Evolutionary conservation across 495 filamentous ascomycete species (phyloP).

Genomic region (Lepidopterella palustris): DNA sequence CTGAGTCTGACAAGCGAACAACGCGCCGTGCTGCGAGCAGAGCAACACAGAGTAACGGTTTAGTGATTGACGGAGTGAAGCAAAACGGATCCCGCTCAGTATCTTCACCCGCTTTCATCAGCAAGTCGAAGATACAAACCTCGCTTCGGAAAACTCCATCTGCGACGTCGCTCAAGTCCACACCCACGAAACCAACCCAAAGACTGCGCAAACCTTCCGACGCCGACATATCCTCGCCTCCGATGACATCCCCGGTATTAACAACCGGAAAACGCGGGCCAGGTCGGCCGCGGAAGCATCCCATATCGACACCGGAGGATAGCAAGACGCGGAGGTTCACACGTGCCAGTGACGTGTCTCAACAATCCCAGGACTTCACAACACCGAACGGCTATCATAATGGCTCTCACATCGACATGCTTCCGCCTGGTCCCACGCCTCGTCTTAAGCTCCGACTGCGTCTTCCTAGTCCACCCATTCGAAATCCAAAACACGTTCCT

Average conservation of each 20-base stretch:
- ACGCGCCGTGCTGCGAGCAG: constrained; percentile 41
- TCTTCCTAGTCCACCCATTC: constrained; percentile 15
- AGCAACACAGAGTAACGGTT: constrained; percentile 18
- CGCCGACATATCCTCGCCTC: constrained; percentile 7
- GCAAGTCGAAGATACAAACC: background rate
- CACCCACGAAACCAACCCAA: background rate
- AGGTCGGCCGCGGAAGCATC: constrained; percentile 9
- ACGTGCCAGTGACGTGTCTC: background rate
- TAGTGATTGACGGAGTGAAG: constrained; percentile 1
- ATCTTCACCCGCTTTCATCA: constrained; percentile 5
- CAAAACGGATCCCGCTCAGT: constrained; percentile 10
- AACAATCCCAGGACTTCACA: background rate
- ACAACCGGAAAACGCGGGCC: constrained; percentile 1
- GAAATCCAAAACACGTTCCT: constrained; percentile 47
- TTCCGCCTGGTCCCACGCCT: constrained; percentile 4
- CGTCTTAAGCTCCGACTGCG: constrained; percentile 22
- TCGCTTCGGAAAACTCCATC: constrained; percentile 2
- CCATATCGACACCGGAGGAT: constrained; percentile 11
- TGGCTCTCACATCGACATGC: constrained; percentile 1
- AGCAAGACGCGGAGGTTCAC: constrained; percentile 1
- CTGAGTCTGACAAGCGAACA: constrained; percentile 56
- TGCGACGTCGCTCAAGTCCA: background rate
- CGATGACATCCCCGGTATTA: background rate
- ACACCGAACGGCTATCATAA: background rate
- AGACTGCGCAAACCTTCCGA: constrained; percentile 8